These are phyloP conservation scores for Phaeosphaeriaceae sp. DNA, from an alignment of 2,329 filamentous ascomycete species.

Conservation along the genomic window DNA sequence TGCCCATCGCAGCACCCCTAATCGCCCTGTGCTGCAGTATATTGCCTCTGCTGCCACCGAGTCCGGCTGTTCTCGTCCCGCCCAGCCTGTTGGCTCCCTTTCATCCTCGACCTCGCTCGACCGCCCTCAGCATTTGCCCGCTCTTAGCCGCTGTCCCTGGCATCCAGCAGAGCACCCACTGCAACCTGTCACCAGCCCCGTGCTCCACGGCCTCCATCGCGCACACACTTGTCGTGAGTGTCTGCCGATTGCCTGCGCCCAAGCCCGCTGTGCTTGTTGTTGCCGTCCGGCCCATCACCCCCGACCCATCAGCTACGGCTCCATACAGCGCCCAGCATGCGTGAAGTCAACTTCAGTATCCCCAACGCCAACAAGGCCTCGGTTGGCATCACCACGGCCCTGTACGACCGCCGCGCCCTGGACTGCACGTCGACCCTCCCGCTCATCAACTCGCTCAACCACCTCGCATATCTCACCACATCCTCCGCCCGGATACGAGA, in stretches of 20 bases:
- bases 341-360: slow-evolving; percentile 99
- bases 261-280: slow-evolving; percentile 12
- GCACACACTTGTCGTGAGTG: slow-evolving; percentile 26
- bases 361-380: slow-evolving; percentile 99
- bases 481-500: slow-evolving; percentile 97
- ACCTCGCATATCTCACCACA: slow-evolving; percentile 96
- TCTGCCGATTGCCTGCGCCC: slow-evolving; percentile 13
- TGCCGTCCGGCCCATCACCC: slow-evolving; percentile 35
- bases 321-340: slow-evolving; percentile 69
- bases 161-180: not conserved
- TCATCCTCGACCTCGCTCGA: slow-evolving; percentile 16
- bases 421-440: slow-evolving; percentile 98
- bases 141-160: slow-evolving; percentile 14
- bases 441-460: slow-evolving; percentile 98
- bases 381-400: slow-evolving; percentile 95
- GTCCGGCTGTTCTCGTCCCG: slow-evolving; percentile 12
- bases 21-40: slow-evolving; percentile 11
- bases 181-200: not conserved
- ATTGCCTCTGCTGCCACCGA: slow-evolving; percentile 8
- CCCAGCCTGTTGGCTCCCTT: slow-evolving; percentile 21
- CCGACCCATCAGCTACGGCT: slow-evolving; percentile 20
- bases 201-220: slow-evolving; percentile 1
- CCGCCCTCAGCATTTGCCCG: slow-evolving; percentile 15
- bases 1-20: slow-evolving; percentile 30
- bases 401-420: slow-evolving; percentile 95